Conservation (phyloP, 2,329 filamentous ascomycete genomes). For the Fusarium avenaceum region DNA sequence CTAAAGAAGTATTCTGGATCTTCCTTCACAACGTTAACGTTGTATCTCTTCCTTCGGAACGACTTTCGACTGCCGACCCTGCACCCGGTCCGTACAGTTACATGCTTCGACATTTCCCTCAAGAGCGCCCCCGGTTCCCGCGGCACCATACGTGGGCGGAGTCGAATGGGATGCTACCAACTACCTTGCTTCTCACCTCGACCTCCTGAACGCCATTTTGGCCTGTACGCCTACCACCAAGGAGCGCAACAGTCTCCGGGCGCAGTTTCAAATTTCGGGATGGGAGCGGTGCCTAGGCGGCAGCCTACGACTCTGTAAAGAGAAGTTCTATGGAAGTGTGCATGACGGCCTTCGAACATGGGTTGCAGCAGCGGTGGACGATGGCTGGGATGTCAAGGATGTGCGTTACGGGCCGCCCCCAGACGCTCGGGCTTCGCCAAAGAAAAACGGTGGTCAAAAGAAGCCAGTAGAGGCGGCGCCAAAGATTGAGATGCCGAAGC, state of each 20-base stretch:
- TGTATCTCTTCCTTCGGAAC: slow-evolving; percentile 72
- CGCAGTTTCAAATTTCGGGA: slow-evolving; percentile 83
- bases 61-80: slow-evolving; percentile 51
- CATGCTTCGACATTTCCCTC: slow-evolving; percentile 82
- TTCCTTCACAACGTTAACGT: slow-evolving; percentile 96
- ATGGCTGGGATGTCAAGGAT: slow-evolving; percentile 86
- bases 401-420: slow-evolving; percentile 78
- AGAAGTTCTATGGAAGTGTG: slow-evolving; percentile 95
- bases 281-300: slow-evolving; percentile 92
- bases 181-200: slow-evolving; percentile 91
- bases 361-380: slow-evolving; percentile 87
- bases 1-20: slow-evolving; percentile 99
- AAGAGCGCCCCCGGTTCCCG: slow-evolving; percentile 88
- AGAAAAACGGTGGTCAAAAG: slow-evolving; percentile 56
- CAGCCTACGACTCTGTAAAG: slow-evolving; percentile 90
- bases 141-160: slow-evolving; percentile 94
- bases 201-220: slow-evolving; percentile 91
- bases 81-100: slow-evolving; percentile 64
- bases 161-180: slow-evolving; percentile 99
- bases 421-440: slow-evolving; percentile 51
- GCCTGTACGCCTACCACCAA: slow-evolving; percentile 78
- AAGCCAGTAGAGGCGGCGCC: slow-evolving; percentile 69
- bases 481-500: slow-evolving; percentile 71
- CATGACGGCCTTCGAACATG: slow-evolving; percentile 91
- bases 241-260: slow-evolving; percentile 83